phyloP scores from a whole-genome alignment of 352 stramenopile species.

The Globisporangium alternatum region DNA sequence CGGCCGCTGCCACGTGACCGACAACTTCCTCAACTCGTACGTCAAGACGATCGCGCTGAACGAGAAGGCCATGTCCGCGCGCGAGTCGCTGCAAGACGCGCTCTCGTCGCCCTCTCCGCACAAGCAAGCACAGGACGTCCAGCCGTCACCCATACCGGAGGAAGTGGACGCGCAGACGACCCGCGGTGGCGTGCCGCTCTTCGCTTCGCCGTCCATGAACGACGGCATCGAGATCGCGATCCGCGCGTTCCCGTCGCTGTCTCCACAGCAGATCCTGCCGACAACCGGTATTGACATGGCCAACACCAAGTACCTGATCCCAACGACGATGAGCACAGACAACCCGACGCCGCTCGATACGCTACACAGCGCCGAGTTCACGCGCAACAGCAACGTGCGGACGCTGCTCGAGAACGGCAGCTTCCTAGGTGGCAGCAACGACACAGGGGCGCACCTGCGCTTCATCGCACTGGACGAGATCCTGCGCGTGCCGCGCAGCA shows the following conservation, averaged over 20 bases:
- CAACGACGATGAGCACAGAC: constrained; percentile 48
- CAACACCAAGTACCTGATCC: constrained; percentile 72
- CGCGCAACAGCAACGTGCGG: constrained; percentile 30
- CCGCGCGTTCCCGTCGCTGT: constrained; percentile 46
- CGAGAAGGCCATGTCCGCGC: constrained; percentile 39
- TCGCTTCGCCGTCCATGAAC: constrained; percentile 11
- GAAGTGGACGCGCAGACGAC: constrained; percentile 15
- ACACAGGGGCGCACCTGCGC: constrained; percentile 32
- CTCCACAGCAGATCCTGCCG: constrained; percentile 45
- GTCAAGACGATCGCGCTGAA: constrained; percentile 44
- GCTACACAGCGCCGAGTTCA: constrained; percentile 14
- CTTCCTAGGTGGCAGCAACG: constrained; percentile 45
- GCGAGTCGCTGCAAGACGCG: constrained; percentile 23
- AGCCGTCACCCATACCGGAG: not conserved
- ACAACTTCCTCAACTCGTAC: constrained; percentile 42
- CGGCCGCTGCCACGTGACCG: constrained; percentile 50
- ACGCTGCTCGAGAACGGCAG: constrained; percentile 65
- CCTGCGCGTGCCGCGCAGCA: constrained; percentile 65
- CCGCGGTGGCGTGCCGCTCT: constrained; percentile 14
- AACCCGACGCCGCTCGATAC: constrained; percentile 15
- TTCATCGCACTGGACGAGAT: constrained; percentile 78
- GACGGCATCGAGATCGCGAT: constrained; percentile 45
- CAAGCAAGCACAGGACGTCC: constrained; percentile 13
- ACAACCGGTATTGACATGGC: constrained; percentile 73
- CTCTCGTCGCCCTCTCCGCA: constrained; percentile 13